phyloP scores from a whole-genome alignment of 371 early-diverging fungal species.

The Nematocida displodere region DNA sequence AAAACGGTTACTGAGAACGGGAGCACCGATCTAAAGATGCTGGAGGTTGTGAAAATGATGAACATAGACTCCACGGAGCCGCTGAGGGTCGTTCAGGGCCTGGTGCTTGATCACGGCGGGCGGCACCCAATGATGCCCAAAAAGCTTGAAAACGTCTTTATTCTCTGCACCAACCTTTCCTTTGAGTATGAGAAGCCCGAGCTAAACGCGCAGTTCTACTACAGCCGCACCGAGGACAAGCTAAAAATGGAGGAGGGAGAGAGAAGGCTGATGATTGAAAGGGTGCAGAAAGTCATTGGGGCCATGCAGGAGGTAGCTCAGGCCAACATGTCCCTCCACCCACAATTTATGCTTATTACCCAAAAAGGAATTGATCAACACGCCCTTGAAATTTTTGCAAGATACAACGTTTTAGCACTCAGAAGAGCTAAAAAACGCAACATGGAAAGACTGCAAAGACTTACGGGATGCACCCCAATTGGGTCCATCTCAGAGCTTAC shows the following conservation, averaged over 20 bases:
- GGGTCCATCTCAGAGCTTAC: constrained; percentile 89
- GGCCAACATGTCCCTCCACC: constrained; percentile 69
- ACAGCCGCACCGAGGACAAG: constrained; percentile 89
- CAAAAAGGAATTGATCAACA: constrained; percentile 99
- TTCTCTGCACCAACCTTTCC: constrained; percentile 91
- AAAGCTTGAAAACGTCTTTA: constrained; percentile 77
- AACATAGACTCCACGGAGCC: constrained; percentile 89
- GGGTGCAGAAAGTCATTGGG: constrained; percentile 83
- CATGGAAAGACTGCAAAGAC: constrained; percentile 94
- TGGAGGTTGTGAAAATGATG: constrained; percentile 99
- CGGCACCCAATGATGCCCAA: constrained; percentile 99
- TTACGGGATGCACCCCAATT: constrained; percentile 90
- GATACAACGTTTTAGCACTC: constrained; percentile 88
- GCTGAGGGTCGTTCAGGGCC: constrained; percentile 76
- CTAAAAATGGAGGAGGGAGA: constrained; percentile 94
- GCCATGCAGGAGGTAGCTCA: constrained; percentile 73
- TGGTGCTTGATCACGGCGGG: constrained; percentile 97
- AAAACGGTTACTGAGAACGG: constrained; percentile 90
- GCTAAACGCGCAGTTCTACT: constrained; percentile 98
- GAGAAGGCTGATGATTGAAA: constrained; percentile 84
- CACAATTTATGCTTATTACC: constrained; percentile 84
- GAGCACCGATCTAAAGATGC: constrained; percentile 85
- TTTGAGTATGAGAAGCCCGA: constrained; percentile 99
- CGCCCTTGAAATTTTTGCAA: constrained; percentile 88
- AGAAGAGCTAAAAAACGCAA: constrained; percentile 97